Base-by-base conservation (phyloP, 352 stramenopile species). In the Saprolegnia diclina region DNA sequence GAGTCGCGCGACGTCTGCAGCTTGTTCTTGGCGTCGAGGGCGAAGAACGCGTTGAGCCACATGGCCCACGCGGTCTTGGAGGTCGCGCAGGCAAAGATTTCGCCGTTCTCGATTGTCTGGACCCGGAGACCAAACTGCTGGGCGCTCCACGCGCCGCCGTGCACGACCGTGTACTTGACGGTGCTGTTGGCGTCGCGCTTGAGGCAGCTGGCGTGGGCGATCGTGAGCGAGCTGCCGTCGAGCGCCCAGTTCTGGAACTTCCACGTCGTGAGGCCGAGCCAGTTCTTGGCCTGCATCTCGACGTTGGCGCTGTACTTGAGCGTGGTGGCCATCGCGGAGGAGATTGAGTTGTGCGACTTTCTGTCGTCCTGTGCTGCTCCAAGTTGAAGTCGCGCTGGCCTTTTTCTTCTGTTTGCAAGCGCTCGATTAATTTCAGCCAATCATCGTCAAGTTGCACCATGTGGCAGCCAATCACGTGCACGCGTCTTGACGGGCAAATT, bases 41-140 rank as follows among this genome's bases (percentile, higher is more conserved):
- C 11, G 19, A 54, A 40, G 6, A 66, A 32, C 24, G 42, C 57
- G 11, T 55, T 40, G 35, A 66, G n/a, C 57, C 57, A 66, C 57
- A 54, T 66, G 0, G 57, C 57, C 57, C 57, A 66, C 9, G 21
- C 35, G 4, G 22, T 29, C 42, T 66, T 66, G 57, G 57, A 55
- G 19, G 44, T 53, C 21, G 57, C 57, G 19, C 52, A 24, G n/a
- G 38, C 57, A 9, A 18, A 42, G 50, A 55, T 18, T 24, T 42
- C 38, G 7, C 29, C 5, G 40, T 22, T 40, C 13, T 55, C 24
- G 5, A 40, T 40, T 6, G 57, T 66, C 21, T 54, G 21, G 24
- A 66, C 57, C 9, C 50, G 42, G 24, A 66, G 29, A 7, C 57
- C 57, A 18, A 37, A 35, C 42, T 66, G 37, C 18, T 54, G n/a